Conservation (phyloP, 345 rosid species). For the Moringa oleifera region DNA sequence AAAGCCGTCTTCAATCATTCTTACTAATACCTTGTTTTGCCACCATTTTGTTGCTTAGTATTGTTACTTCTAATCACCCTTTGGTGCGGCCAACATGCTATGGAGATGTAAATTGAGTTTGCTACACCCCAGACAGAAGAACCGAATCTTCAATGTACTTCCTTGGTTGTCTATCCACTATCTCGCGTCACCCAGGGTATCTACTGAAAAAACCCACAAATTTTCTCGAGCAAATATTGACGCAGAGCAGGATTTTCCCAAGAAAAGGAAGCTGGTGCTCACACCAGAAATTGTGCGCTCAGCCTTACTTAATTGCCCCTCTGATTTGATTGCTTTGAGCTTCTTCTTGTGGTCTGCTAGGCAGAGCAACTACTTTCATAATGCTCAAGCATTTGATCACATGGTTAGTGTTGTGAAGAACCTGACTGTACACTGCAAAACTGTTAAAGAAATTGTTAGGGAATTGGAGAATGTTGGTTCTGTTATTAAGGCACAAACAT, state of each 20-base stretch:
- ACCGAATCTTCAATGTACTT: slow-evolving; percentile 14
- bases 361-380: slow-evolving; percentile 51
- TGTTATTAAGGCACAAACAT: slow-evolving; percentile 38
- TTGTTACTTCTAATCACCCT: too few relatives aligned
- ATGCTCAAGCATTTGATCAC: slow-evolving; percentile 35
- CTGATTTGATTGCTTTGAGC: slow-evolving; percentile 55
- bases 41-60: too few relatives aligned
- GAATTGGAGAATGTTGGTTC: slow-evolving; percentile 41
- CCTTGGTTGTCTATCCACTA: slow-evolving; percentile 16
- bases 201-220: background rate
- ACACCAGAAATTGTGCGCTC: slow-evolving; percentile 44
- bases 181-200: slow-evolving; percentile 15
- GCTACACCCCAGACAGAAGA: slow-evolving; percentile 6
- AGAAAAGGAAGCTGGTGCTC: slow-evolving; percentile 19
- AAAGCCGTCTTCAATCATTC: too few relatives aligned
- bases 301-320: slow-evolving; percentile 36
- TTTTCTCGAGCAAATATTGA: slow-evolving; percentile 6
- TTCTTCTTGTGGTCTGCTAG: slow-evolving; percentile 59
- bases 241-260: slow-evolving; percentile 6
- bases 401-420: slow-evolving; percentile 46
- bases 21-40: too few relatives aligned
- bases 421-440: slow-evolving; percentile 22
- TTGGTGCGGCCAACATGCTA: slow-evolving; percentile 36
- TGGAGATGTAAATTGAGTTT: slow-evolving; percentile 34
- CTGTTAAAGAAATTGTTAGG: slow-evolving; percentile 32